Conservation (phyloP, 371 early-diverging fungal genomes). For the Syncephalastrum contaminatum region DNA sequence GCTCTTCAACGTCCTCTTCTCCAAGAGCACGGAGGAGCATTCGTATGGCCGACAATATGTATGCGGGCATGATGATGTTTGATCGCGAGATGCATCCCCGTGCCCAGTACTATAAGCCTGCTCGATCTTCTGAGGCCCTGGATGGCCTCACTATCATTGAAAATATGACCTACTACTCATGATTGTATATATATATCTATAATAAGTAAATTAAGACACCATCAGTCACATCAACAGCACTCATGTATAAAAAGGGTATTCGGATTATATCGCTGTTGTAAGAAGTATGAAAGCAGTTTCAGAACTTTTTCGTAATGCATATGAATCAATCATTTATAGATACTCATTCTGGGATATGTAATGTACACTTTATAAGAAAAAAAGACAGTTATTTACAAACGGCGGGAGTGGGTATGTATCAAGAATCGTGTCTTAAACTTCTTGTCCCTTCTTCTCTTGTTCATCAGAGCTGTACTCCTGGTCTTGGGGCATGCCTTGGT, state of each 20-base stretch:
- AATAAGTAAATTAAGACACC: too few relatives aligned
- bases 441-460: constrained; percentile 3
- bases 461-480: neutral
- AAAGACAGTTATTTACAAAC: too few relatives aligned
- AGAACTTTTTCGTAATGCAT: too few relatives aligned
- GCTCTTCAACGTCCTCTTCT: neutral
- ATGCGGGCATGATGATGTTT: constrained; percentile 29
- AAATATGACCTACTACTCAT: constrained; percentile 7
- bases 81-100: constrained; percentile 23
- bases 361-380: too few relatives aligned
- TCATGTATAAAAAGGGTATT: too few relatives aligned
- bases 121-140: constrained; percentile 7
- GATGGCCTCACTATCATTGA: constrained; percentile 18
- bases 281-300: too few relatives aligned
- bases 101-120: constrained; percentile 22
- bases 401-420: too few relatives aligned
- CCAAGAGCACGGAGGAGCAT: constrained; percentile 12
- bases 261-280: too few relatives aligned
- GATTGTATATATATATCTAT: neutral
- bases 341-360: too few relatives aligned
- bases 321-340: too few relatives aligned
- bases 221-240: too few relatives aligned
- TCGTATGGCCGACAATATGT: constrained; percentile 24
- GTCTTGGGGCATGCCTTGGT: constrained; percentile 1
- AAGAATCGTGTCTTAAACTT: neutral